phyloP scores from a whole-genome alignment of 176 grass and related monocot genomes.

The Triticum dicoccoides region DNA sequence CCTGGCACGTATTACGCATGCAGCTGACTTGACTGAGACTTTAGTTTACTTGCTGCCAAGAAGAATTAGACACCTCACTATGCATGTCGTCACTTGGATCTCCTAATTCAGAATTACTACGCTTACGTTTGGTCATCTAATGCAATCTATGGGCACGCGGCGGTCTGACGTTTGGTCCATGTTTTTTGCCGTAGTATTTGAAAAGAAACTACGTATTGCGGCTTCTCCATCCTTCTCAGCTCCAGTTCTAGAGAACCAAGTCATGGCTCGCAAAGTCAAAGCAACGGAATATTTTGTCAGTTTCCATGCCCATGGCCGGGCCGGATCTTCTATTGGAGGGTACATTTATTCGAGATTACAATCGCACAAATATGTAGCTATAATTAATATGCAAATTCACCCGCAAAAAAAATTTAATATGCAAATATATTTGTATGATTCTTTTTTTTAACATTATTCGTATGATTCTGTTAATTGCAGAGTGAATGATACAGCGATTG shows the following conservation, averaged over 20 bases:
- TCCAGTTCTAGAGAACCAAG: background rate
- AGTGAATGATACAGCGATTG: no score
- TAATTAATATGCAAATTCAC: no score
- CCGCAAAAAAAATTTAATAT: background rate
- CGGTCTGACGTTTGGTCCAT: background rate
- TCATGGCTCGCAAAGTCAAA: background rate
- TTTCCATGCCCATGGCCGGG: background rate
- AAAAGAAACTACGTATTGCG: background rate
- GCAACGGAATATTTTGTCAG: background rate
- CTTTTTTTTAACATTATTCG: background rate
- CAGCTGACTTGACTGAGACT: background rate
- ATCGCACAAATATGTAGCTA: background rate
- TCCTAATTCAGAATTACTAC: background rate
- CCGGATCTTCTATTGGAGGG: background rate
- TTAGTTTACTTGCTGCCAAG: background rate
- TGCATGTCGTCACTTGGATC: background rate
- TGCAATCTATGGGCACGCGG: background rate
- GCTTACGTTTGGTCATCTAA: background rate
- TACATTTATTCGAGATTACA: background rate
- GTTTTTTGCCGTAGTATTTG: background rate
- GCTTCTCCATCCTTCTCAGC: background rate
- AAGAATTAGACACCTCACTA: background rate
- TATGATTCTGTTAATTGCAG: no score
- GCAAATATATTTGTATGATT: background rate
- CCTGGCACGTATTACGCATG: background rate